phyloP scores from a whole-genome alignment of 225 moss, liverwort and hornwort genomes.

The Straminergon stramineum region DNA sequence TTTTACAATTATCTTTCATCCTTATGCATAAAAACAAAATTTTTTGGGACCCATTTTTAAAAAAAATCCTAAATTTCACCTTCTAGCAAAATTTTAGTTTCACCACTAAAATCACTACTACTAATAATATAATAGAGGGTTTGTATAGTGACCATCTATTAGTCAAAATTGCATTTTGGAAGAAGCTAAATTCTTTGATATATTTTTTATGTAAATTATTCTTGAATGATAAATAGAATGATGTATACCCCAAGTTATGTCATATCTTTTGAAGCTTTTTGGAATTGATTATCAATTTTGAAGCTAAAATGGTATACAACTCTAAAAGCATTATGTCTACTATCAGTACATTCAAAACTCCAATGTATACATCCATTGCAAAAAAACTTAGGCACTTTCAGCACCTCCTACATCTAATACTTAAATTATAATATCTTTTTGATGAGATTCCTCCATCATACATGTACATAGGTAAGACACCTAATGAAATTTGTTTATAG shows the following conservation, averaged over 20 bases:
- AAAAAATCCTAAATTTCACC: not conserved
- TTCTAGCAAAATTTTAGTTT: not conserved
- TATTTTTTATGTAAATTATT: no score
- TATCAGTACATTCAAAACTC: not conserved
- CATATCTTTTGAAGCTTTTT: not conserved
- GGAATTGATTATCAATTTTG: not conserved
- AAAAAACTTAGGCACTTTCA: fast-evolving
- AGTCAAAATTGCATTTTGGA: not conserved
- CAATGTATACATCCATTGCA: no score
- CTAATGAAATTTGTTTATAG: no score
- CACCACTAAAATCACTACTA: not conserved
- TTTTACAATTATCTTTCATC: not conserved
- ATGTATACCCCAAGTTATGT: fast-evolving
- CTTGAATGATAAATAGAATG: not conserved
- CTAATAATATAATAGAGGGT: not conserved
- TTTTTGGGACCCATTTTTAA: fast-evolving
- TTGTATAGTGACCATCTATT: not conserved
- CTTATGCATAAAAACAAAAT: not conserved
- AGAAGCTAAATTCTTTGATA: not conserved
- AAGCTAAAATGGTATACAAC: fast-evolving
- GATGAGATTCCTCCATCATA: fast-evolving
- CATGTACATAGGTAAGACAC: fast-evolving
- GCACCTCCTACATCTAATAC: not conserved
- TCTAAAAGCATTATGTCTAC: not conserved
- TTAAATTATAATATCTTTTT: not conserved